These are phyloP conservation scores for Nakazawaea laoshanensis DNA, from an alignment of 805 yeast genomes.

Conservation along the genomic window DNA sequence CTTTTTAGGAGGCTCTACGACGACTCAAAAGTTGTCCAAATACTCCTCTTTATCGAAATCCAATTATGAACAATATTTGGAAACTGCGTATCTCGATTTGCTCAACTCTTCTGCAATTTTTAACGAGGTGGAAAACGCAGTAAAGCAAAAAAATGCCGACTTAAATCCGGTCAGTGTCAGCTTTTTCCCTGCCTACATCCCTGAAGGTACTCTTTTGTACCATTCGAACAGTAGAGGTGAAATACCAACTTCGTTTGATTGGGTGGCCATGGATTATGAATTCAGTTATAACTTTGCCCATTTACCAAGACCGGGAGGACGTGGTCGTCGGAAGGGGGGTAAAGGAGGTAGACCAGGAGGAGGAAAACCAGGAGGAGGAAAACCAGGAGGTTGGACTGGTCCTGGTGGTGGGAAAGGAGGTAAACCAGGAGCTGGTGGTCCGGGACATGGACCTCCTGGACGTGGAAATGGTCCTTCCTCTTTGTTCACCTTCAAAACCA, in stretches of 20 bases:
- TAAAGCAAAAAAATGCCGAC: slow-evolving; percentile 43
- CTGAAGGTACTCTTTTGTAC: slow-evolving; percentile 48
- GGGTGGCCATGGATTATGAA: slow-evolving; percentile 61
- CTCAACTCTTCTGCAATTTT: slow-evolving; percentile 46
- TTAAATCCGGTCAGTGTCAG: slow-evolving; percentile 49
- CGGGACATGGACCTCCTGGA: slow-evolving; percentile 1
- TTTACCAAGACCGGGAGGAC: slow-evolving; percentile 13
- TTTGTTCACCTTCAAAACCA: slow-evolving; percentile 38
- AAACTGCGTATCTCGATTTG: slow-evolving; percentile 25
- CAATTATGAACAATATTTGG: slow-evolving; percentile 17
- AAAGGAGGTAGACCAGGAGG: slow-evolving; percentile 4
- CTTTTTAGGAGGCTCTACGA: too few relatives aligned
- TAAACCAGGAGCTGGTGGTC: slow-evolving; percentile 4
- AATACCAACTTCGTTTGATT: slow-evolving; percentile 41
- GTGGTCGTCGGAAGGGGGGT: neutral
- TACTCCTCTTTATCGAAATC: slow-evolving; percentile 6
- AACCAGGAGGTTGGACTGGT: slow-evolving; percentile 10
- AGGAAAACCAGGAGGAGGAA: slow-evolving; percentile 1
- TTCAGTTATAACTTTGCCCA: slow-evolving; percentile 43
- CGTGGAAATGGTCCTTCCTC: neutral
- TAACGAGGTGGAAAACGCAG: slow-evolving; percentile 43
- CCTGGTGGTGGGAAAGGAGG: neutral
- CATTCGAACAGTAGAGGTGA: slow-evolving; percentile 37
- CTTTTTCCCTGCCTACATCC: slow-evolving; percentile 51
- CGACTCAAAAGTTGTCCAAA: too few relatives aligned